These are phyloP conservation scores for Fonsecaea erecta DNA, from an alignment of 2,329 filamentous ascomycete species.

Conservation along the genomic window DNA sequence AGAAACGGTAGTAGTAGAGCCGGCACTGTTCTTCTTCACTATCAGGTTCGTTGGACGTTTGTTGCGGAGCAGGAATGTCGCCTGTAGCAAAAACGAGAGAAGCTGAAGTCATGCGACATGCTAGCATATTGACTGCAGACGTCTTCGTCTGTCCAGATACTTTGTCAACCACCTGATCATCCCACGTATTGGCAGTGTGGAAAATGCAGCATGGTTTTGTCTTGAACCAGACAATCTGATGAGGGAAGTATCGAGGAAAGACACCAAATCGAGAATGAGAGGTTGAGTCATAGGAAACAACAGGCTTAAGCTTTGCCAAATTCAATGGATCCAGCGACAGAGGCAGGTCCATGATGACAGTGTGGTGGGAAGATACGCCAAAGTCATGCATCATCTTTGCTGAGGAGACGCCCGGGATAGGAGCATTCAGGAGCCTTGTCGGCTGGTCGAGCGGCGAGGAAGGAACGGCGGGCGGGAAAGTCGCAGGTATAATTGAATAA, in stretches of 20 bases:
- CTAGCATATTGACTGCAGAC: slow-evolving; percentile 64
- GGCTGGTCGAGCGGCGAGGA: slow-evolving; percentile 36
- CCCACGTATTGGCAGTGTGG: slow-evolving; percentile 74
- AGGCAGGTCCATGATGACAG: slow-evolving; percentile 71
- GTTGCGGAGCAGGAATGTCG: slow-evolving; percentile 62
- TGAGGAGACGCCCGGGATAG: slow-evolving; percentile 64
- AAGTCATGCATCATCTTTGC: slow-evolving; percentile 80
- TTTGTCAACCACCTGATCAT: slow-evolving; percentile 48
- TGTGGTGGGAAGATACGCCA: slow-evolving; percentile 66
- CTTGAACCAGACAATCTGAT: slow-evolving; percentile 68
- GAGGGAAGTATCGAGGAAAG: slow-evolving; percentile 66
- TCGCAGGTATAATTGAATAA: slow-evolving; percentile 63
- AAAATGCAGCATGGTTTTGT: slow-evolving; percentile 72
- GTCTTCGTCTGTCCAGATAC: slow-evolving; percentile 41
- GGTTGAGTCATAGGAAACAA: slow-evolving; percentile 64
- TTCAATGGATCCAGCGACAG: slow-evolving; percentile 68
- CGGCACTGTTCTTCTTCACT: slow-evolving; percentile 68
- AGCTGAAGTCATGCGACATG: slow-evolving; percentile 69
- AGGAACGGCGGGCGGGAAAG: slow-evolving; percentile 41
- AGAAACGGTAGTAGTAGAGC: slow-evolving; percentile 71
- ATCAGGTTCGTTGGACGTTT: slow-evolving; percentile 43
- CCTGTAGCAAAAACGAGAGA: slow-evolving; percentile 68
- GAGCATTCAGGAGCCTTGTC: slow-evolving; percentile 54
- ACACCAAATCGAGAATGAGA: slow-evolving; percentile 67
- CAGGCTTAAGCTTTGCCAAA: slow-evolving; percentile 59